Conservation (phyloP, 192 early-diverging fungal genomes). For the Backusella liffmaniae region DNA sequence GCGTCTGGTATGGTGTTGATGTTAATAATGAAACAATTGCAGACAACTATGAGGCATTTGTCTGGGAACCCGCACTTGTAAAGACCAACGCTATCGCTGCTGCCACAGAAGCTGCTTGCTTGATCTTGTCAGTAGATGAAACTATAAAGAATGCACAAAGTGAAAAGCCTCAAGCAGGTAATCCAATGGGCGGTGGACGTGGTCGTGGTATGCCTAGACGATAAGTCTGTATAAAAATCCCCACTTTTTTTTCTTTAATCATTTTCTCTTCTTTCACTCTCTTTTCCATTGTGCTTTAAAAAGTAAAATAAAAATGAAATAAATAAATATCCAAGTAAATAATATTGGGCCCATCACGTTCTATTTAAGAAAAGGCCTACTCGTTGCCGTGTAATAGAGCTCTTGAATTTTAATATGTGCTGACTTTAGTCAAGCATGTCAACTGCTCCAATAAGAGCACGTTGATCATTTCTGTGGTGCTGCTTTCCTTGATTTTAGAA, state of each 20-base stretch:
- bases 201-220: constrained; percentile 67
- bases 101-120: constrained; percentile 93
- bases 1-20: constrained; percentile 92
- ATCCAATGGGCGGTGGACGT: constrained; percentile 53
- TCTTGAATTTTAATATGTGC: too few relatives aligned
- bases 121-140: constrained; percentile 96
- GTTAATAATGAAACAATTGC: constrained; percentile 83
- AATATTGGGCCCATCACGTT: too few relatives aligned
- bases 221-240: constrained; percentile 28
- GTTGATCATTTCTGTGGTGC: too few relatives aligned
- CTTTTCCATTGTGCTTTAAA: constrained; percentile 4
- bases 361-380: too few relatives aligned
- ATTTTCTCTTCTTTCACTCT: constrained; percentile 9
- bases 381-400: too few relatives aligned
- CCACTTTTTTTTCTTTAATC: not conserved
- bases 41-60: constrained; percentile 90
- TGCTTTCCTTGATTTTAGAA: too few relatives aligned
- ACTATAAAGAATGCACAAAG: constrained; percentile 91
- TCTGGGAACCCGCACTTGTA: constrained; percentile 98
- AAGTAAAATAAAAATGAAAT: not conserved
- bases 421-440: too few relatives aligned
- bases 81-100: constrained; percentile 96
- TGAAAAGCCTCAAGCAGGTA: constrained; percentile 68
- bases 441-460: too few relatives aligned
- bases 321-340: not conserved